Evolutionary conservation across 2,329 filamentous ascomycete genomes (phyloP).

Genomic region (Fusarium verrucosum): DNA sequence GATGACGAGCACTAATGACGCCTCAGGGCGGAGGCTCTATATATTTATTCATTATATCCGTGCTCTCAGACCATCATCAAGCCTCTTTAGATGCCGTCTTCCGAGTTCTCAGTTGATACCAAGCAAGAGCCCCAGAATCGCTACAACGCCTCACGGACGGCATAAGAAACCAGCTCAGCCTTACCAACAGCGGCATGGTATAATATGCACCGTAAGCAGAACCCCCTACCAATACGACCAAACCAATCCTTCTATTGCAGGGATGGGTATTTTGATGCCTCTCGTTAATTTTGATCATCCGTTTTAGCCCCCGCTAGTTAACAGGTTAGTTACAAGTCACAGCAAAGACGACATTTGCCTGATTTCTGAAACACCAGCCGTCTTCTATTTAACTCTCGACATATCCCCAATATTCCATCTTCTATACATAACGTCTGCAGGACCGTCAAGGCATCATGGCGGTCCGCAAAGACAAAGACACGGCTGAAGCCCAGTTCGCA

Average conservation of each 20-base stretch:
- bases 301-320: not conserved
- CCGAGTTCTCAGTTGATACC: not conserved
- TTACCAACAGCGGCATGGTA: slow-evolving; percentile 39
- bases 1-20: not conserved
- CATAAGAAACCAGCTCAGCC: slow-evolving; percentile 20
- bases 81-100: not conserved
- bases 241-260: not conserved
- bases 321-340: not conserved
- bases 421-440: not conserved
- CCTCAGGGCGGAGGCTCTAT: not conserved
- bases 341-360: slow-evolving; percentile 11
- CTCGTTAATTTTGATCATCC: slow-evolving; percentile 2
- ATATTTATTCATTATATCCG: not conserved
- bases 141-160: too few relatives aligned
- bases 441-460: slow-evolving; percentile 28
- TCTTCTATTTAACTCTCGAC: not conserved
- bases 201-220: slow-evolving; percentile 36
- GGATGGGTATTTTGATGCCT: slow-evolving; percentile 8
- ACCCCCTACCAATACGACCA: not conserved
- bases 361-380: slow-evolving; percentile 17
- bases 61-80: too few relatives aligned
- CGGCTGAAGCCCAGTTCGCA: slow-evolving; percentile 39
- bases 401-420: not conserved
- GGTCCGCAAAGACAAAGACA: slow-evolving; percentile 32
- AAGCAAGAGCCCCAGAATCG: slow-evolving; percentile 18